Evolutionary conservation across 495 filamentous ascomycete genomes (phyloP).

Genomic region (Recurvomyces mirabilis): DNA sequence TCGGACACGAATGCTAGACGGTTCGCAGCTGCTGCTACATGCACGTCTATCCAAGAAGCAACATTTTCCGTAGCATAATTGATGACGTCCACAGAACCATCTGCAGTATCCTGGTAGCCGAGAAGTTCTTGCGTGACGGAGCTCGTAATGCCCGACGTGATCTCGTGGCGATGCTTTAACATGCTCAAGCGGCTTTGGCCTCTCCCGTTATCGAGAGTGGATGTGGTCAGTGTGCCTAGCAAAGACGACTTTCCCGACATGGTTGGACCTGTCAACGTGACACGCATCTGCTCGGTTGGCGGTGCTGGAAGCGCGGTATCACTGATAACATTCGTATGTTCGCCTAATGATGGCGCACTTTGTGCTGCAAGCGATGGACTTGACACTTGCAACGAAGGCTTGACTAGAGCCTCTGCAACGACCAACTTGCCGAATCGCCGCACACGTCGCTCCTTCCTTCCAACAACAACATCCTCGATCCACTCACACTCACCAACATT

Average conservation of each 20-base stretch:
- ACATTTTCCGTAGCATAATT: constrained; percentile 82
- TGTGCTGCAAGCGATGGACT: constrained; percentile 1
- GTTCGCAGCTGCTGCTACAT: constrained; percentile 57
- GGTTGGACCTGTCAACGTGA: constrained; percentile 82
- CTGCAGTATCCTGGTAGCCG: constrained; percentile 49
- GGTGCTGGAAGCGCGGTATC: background rate
- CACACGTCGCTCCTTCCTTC: constrained; percentile 20
- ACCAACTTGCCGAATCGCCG: constrained; percentile 51
- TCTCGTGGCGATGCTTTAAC: constrained; percentile 89
- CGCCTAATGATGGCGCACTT: background rate
- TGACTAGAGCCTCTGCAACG: constrained; percentile 79
- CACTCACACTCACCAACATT: constrained; percentile 79
- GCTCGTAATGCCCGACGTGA: constrained; percentile 80
- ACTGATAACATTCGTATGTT: too few species aligned
- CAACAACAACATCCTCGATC: constrained; percentile 35
- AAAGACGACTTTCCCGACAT: constrained; percentile 91
- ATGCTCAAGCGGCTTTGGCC: constrained; percentile 79
- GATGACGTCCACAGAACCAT: constrained; percentile 46
- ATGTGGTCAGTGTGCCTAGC: constrained; percentile 76
- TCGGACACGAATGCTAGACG: constrained; percentile 81
- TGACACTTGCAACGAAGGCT: constrained; percentile 40
- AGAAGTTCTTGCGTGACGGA: constrained; percentile 88
- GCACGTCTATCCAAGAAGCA: constrained; percentile 89
- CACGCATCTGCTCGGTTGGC: constrained; percentile 54
- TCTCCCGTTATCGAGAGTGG: constrained; percentile 79